Percentiles rank a stretch among this genome's conserved stretches.
phyloP scores from a whole-genome alignment of 331 rosid genomes.

The Quercus tomentella region DNA sequence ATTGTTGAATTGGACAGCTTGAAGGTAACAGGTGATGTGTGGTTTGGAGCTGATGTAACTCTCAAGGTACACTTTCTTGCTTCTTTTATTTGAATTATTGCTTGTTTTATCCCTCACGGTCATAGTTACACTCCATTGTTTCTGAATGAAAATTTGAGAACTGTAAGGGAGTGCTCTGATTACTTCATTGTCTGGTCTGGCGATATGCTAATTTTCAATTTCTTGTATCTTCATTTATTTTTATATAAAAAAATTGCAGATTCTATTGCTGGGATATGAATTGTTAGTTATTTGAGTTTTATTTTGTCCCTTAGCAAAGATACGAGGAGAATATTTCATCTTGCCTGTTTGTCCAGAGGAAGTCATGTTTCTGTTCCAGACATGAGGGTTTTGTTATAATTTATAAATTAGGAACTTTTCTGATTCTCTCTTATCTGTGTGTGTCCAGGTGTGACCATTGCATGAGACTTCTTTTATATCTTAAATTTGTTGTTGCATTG shows the following conservation, averaged over 20 bases:
- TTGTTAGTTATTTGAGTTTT: neutral
- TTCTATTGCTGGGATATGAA: neutral
- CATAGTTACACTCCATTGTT: neutral
- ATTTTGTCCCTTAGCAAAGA: neutral
- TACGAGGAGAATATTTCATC: neutral
- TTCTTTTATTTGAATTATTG: neutral
- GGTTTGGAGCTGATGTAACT: constrained; percentile 62
- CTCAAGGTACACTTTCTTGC: constrained; percentile 53
- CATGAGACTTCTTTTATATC: neutral
- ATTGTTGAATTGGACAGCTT: constrained; percentile 57
- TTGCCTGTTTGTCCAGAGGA: neutral
- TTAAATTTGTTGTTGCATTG: neutral
- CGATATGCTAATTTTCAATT: neutral
- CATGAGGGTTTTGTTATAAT: neutral
- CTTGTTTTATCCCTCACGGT: neutral
- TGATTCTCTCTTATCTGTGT: neutral
- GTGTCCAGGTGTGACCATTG: neutral
- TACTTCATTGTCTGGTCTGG: neutral
- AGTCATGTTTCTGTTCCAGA: neutral
- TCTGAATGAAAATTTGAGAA: neutral
- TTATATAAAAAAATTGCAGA: neutral
- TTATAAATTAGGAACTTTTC: neutral
- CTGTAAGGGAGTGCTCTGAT: neutral
- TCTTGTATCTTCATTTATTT: neutral
- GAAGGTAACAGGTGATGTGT: constrained; percentile 66